Percentiles rank a stretch among this genome's conserved stretches.
phyloP scores from a whole-genome alignment of 176 grass and related monocot genomes.

The Oryza meridionalis region DNA sequence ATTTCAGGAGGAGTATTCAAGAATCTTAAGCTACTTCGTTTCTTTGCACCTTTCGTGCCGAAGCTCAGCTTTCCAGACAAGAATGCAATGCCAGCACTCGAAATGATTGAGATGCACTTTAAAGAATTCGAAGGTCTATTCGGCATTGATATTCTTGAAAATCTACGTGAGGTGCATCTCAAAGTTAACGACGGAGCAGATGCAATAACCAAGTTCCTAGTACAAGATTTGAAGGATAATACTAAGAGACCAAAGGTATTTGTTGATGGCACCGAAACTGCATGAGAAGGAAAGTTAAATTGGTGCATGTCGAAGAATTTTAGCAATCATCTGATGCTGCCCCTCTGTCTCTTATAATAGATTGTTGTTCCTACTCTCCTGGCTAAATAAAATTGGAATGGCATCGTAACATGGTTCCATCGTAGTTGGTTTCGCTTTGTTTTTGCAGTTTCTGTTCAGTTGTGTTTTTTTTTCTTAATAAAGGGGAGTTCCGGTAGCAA shows the following conservation, averaged over 20 bases:
- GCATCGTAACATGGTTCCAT: not conserved
- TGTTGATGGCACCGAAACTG: not conserved
- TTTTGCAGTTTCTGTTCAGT: not conserved
- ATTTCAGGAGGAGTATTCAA: not conserved
- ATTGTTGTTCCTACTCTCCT: not conserved
- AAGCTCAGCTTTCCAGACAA: not conserved
- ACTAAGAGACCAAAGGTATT: not conserved
- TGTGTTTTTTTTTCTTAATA: not conserved
- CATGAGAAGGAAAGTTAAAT: not conserved
- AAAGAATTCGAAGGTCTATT: not conserved
- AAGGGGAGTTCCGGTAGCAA: too few species aligned
- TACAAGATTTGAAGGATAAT: not conserved
- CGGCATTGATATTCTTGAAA: not conserved
- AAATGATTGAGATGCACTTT: constrained; percentile 2
- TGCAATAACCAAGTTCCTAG: not conserved
- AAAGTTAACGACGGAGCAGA: not conserved
- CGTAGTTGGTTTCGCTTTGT: not conserved
- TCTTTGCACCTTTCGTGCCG: not conserved
- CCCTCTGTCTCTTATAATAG: not conserved
- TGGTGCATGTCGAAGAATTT: not conserved
- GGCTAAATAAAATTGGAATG: not conserved
- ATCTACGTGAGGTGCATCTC: constrained; percentile 15
- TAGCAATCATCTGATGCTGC: not conserved
- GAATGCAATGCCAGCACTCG: not conserved
- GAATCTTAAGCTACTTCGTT: constrained; percentile 7